Conservation (phyloP, 306 rosid species). For the Trifolium pratense region DNA sequence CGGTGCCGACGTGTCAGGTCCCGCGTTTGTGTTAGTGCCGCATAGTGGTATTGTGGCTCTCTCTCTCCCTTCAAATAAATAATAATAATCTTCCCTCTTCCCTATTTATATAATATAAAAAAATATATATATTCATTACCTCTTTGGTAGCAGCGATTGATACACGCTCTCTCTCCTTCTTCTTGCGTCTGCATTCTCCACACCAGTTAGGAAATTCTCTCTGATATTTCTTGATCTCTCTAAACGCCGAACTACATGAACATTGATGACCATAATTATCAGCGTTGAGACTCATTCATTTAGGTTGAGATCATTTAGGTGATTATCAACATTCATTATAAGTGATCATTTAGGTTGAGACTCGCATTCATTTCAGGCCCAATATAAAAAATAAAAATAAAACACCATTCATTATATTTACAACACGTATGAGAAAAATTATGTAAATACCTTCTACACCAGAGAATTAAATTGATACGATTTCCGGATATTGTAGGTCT, state of each 20-base stretch:
- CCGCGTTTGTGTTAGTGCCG: too few relatives aligned
- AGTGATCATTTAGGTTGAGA: not conserved
- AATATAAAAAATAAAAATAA: not conserved
- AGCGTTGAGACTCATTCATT: not conserved
- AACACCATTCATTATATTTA: constrained; percentile 15
- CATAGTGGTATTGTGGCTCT: not conserved
- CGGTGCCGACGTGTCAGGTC: too few relatives aligned
- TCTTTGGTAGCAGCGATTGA: constrained; percentile 66
- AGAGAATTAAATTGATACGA: constrained; percentile 75
- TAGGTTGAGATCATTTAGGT: not conserved
- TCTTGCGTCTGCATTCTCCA: constrained; percentile 82
- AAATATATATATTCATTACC: constrained; percentile 56
- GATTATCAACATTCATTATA: too few relatives aligned
- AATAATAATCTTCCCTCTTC: not conserved
- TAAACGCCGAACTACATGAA: constrained; percentile 63
- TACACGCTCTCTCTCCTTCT: constrained; percentile 64
- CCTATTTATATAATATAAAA: not conserved
- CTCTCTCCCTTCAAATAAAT: not conserved
- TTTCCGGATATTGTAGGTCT: constrained; percentile 82
- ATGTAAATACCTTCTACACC: constrained; percentile 89
- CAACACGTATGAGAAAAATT: constrained; percentile 1
- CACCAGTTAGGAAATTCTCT: constrained; percentile 84
- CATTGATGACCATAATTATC: not conserved
- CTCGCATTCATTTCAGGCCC: not conserved
- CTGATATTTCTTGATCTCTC: constrained; percentile 81